Conservation (phyloP, 225 moss, liverwort and hornwort genomes). For the Physcomitrellopsis africana region DNA sequence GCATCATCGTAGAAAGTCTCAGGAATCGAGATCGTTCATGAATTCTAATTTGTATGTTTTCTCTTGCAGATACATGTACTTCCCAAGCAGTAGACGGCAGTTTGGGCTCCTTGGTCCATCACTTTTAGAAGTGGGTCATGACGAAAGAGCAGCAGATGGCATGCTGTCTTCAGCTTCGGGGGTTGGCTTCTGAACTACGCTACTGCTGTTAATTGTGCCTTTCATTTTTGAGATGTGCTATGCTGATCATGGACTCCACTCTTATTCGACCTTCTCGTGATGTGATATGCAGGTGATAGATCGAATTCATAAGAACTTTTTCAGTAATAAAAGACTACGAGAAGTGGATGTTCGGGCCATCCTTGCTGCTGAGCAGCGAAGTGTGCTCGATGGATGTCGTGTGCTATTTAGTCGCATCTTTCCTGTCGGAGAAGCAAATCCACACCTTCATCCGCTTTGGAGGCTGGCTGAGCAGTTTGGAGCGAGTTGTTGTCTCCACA, state of each 20-base stretch:
- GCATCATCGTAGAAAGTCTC: not conserved
- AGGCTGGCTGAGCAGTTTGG: slow-evolving; percentile 96
- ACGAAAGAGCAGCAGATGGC: slow-evolving; percentile 97
- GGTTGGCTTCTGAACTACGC: slow-evolving; percentile 62
- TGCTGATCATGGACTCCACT: slow-evolving; percentile 26
- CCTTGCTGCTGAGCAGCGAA: slow-evolving; percentile 84
- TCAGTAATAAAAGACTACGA: slow-evolving; percentile 72
- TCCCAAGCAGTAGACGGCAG: slow-evolving; percentile 98
- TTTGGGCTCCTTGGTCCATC: slow-evolving; percentile 96
- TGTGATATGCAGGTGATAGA: slow-evolving; percentile 76
- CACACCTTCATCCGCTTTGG: slow-evolving; percentile 92
- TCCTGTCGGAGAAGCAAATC: slow-evolving; percentile 89
- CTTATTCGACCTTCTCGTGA: slow-evolving; percentile 27
- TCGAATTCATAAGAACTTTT: slow-evolving; percentile 80
- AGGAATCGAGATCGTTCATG: slow-evolving; percentile 19
- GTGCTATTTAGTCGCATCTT: slow-evolving; percentile 95
- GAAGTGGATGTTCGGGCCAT: slow-evolving; percentile 96
- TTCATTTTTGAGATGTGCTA: slow-evolving; percentile 1
- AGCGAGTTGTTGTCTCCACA: slow-evolving; percentile 79
- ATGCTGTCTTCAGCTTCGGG: slow-evolving; percentile 92
- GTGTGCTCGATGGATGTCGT: slow-evolving; percentile 82
- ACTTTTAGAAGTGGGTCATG: slow-evolving; percentile 96
- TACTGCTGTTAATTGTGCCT: slow-evolving; percentile 16
- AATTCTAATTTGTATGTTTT: slow-evolving; percentile 34
- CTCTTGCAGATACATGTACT: slow-evolving; percentile 94